Conservation (phyloP, 352 stramenopile genomes). For the Pythium grandisporangium region DNA sequence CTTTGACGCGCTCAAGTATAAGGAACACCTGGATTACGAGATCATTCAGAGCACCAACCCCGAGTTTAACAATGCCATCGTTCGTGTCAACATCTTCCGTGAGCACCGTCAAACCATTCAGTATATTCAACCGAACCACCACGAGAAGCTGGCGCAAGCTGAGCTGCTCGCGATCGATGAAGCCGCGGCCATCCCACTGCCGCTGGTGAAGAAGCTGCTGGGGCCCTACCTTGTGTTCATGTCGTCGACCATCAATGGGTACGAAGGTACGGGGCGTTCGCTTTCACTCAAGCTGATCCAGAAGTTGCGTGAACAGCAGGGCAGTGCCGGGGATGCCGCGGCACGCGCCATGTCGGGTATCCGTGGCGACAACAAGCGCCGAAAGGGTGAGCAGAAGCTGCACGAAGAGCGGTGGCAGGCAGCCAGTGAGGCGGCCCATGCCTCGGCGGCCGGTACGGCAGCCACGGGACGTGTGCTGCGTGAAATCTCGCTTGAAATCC, state of each 20-base stretch:
- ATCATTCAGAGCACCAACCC: constrained; percentile 82
- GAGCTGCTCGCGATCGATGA: constrained; percentile 99
- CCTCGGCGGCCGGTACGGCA: constrained; percentile 26
- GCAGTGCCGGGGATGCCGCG: constrained; percentile 48
- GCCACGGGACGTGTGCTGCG: constrained; percentile 75
- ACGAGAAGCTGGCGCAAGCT: constrained; percentile 95
- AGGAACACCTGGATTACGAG: constrained; percentile 99
- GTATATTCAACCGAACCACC: constrained; percentile 93
- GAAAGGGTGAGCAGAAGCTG: constrained; percentile 95
- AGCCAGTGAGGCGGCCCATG: constrained; percentile 79
- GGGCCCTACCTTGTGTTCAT: constrained; percentile 97
- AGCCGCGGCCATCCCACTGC: constrained; percentile 99
- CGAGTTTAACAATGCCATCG: constrained; percentile 81
- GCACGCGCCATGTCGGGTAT: constrained; percentile 48
- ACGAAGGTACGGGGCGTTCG: constrained; percentile 98
- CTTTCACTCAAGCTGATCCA: constrained; percentile 99
- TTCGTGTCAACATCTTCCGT: constrained; percentile 97
- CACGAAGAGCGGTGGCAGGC: constrained; percentile 96
- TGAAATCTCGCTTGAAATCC: constrained; percentile 95
- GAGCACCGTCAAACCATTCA: constrained; percentile 97
- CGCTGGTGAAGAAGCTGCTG: constrained; percentile 94
- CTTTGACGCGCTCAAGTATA: constrained; percentile 87
- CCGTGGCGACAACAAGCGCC: constrained; percentile 86
- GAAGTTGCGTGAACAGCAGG: constrained; percentile 94
- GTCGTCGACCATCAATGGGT: constrained; percentile 99